phyloP scores from a whole-genome alignment of 441 rosid genomes.

The Dalechampia spathulata region DNA sequence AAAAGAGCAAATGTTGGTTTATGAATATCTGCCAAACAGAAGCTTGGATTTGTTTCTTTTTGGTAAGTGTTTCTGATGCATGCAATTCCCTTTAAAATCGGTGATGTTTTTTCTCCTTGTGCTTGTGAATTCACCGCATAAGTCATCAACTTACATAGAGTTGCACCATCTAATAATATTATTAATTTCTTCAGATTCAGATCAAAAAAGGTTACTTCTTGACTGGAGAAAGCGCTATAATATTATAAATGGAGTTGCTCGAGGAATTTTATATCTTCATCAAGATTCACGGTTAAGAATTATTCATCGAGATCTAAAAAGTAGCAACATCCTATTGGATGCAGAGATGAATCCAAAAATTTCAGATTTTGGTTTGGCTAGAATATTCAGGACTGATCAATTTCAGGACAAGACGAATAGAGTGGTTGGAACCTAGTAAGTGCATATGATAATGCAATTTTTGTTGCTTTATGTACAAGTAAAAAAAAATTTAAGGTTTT shows the following conservation, averaged over 20 bases:
- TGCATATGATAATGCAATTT: background rate
- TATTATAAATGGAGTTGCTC: constrained; percentile 34
- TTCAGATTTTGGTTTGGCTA: constrained; percentile 49
- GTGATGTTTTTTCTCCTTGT: background rate
- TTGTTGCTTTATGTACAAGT: too few relatives aligned
- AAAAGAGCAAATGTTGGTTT: constrained; percentile 31
- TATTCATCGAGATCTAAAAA: constrained; percentile 38
- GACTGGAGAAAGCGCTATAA: constrained; percentile 27
- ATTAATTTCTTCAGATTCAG: background rate
- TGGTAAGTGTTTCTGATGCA: background rate
- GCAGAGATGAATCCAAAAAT: constrained; percentile 36
- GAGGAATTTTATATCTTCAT: constrained; percentile 44
- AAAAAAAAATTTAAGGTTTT: too few relatives aligned
- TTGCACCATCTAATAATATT: too few relatives aligned
- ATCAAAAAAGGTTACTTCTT: background rate
- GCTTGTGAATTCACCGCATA: too few relatives aligned
- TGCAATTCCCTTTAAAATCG: too few relatives aligned
- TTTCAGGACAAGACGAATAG: constrained; percentile 27
- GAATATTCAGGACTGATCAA: constrained; percentile 28
- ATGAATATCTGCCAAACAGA: constrained; percentile 38
- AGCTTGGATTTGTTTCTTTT: constrained; percentile 13
- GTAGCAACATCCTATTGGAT: constrained; percentile 36
- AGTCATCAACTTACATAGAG: too few relatives aligned
- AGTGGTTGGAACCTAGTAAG: constrained; percentile 46
- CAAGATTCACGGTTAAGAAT: constrained; percentile 36